Evolutionary conservation across 352 stramenopile genomes (phyloP).

Genomic region (Peronospora farinosa): DNA sequence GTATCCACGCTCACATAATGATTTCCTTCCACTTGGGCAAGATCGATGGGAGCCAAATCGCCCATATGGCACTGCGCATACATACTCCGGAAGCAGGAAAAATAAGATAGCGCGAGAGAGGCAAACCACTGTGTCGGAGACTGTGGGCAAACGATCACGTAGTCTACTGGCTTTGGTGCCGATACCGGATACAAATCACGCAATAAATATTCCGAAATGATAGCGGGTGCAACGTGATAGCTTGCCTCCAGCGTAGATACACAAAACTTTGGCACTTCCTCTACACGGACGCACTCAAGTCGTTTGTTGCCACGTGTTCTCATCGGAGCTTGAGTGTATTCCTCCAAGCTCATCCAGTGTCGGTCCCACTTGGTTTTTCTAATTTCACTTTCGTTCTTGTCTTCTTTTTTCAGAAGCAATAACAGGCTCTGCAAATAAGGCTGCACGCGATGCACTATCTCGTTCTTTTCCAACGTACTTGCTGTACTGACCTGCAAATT

Average conservation of each 20-base stretch:
- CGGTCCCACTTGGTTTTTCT: constrained; percentile 16
- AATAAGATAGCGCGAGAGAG: constrained; percentile 61
- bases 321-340: constrained; percentile 23
- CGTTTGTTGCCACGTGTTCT: constrained; percentile 13
- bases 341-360: constrained; percentile 43
- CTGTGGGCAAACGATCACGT: constrained; percentile 63
- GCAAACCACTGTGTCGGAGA: constrained; percentile 68
- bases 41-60: constrained; percentile 48
- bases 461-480: constrained; percentile 29
- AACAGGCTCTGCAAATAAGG: constrained; percentile 36
- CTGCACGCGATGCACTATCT: constrained; percentile 30
- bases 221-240: constrained; percentile 41
- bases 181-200: constrained; percentile 61
- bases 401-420: constrained; percentile 25
- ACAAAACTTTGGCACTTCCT: constrained; percentile 35
- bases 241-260: constrained; percentile 50
- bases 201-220: constrained; percentile 75
- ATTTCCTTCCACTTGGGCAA: constrained; percentile 35
- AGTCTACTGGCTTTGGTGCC: constrained; percentile 61
- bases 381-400: constrained; percentile 25
- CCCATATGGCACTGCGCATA: constrained; percentile 68
- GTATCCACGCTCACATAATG: constrained; percentile 42
- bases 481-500: constrained; percentile 18
- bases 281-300: constrained; percentile 25
- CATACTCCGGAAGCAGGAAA: constrained; percentile 60